Evolutionary conservation across 1,284 basidiomycete species (phyloP), one percentile per base, ranked within the genome.

Genomic region (Cutaneotrichosporon sp.): DNA sequence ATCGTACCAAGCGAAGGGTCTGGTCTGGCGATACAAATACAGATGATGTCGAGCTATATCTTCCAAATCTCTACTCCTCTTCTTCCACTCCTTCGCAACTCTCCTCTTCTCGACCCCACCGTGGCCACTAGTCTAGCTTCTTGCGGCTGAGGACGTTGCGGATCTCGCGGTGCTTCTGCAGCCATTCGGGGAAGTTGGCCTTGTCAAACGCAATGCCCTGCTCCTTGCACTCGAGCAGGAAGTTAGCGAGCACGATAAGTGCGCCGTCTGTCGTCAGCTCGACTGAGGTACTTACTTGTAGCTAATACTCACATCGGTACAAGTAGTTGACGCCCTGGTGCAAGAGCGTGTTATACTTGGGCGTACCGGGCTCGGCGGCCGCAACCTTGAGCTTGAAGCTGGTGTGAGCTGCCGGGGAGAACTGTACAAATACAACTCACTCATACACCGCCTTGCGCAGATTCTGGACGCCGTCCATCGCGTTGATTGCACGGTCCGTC

Each of bases 231-330:
- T 97, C 96, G 61, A 99, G 87, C 69, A 99, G 83, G 79, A 97
- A 99, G 79, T 97, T 95, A 32, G 97, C 90, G 68, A 99, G 92
- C 8, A 93, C 92, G 71, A 99, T 97, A 55, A 98, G 82, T 8
- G 91, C 89, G 1, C 91, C 94, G 75, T 98, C 90, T 92, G 80
- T 5, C 10, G 49, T 55, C 32, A 58, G 60, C 26, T 36, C 3
- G 9, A 22, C n/a, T 22, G 16, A 11, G 14, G 7, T 34, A 22
- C 13, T 4, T 21, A 50, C 49, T 30, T 26, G 50, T 14, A 9
- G 26, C 50, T 14, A 18, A 18, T n/a, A 67, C 73, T 66, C 58
- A 76, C 72, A 78, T 61, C 76, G 67, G 66, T 78, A 95, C 85
- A 95, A 76, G 76, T 95, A 96, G 79, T 93, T 97, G 67, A 92